Evolutionary conservation across 2,329 filamentous ascomycete genomes (phyloP).

Genomic region (Neoscytalidium dimidiatum): DNA sequence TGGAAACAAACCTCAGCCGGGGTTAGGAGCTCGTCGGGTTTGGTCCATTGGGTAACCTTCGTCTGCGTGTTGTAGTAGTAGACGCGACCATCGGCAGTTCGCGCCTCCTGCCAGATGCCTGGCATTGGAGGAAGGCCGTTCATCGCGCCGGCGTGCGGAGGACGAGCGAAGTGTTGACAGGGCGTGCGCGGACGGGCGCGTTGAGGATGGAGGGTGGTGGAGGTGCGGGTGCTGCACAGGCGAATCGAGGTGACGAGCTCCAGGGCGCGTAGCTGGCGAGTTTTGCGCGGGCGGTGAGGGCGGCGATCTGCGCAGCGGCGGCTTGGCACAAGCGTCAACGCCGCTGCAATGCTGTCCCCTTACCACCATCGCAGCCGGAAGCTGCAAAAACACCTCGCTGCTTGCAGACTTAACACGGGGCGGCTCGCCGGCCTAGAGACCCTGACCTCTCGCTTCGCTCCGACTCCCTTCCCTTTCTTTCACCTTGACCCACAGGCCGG

Average conservation of each 20-base stretch:
- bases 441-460: background rate
- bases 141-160: slow-evolving; percentile 49
- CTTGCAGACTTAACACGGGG: slow-evolving; percentile 1
- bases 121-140: slow-evolving; percentile 56
- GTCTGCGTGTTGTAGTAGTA: slow-evolving; percentile 92
- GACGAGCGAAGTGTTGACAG: background rate
- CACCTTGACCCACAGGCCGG: background rate
- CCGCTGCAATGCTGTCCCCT: slow-evolving; percentile 7
- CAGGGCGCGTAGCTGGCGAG: slow-evolving; percentile 7
- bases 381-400: background rate
- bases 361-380: background rate
- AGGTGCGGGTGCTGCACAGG: background rate
- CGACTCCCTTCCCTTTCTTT: background rate
- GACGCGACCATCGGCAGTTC: slow-evolving; percentile 75
- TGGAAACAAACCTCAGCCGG: slow-evolving; percentile 66
- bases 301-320: slow-evolving; percentile 4
- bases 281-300: slow-evolving; percentile 16
- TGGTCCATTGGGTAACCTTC: slow-evolving; percentile 90
- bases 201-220: background rate
- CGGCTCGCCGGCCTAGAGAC: slow-evolving; percentile 3
- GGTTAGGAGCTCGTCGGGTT: slow-evolving; percentile 86
- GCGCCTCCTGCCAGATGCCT: slow-evolving; percentile 77
- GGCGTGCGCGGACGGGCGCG: background rate
- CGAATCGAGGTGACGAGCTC: background rate
- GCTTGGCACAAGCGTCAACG: slow-evolving; percentile 7